These are phyloP conservation scores for Coelastrella sp. DNA, from an alignment of 139 green algal species.

Conservation along the genomic window DNA sequence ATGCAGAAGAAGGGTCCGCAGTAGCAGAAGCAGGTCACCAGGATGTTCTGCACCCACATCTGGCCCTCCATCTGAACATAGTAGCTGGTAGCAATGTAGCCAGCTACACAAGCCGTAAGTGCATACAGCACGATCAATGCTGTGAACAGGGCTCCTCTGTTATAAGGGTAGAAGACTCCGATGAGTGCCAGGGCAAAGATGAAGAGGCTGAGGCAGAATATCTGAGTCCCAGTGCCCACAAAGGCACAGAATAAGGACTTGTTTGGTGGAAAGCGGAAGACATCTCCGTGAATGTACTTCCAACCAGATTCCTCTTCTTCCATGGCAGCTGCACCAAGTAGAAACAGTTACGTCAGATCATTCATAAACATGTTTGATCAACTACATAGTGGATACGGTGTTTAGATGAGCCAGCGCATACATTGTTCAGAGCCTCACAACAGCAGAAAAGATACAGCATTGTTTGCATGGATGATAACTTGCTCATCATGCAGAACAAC, in stretches of 20 bases:
- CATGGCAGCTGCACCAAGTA: conserved; percentile 50
- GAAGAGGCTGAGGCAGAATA: conserved; percentile 79
- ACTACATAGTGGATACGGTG: too few species aligned
- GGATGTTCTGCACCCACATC: conserved; percentile 81
- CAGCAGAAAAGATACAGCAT: too few species aligned
- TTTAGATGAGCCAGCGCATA: too few species aligned
- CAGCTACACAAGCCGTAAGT: conserved; percentile 81
- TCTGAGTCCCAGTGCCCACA: conserved; percentile 82
- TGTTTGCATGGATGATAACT: too few species aligned
- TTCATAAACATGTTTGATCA: background rate
- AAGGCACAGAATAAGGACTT: conserved; percentile 87
- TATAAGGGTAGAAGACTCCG: conserved; percentile 95
- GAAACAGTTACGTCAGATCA: background rate
- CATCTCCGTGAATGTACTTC: conserved; percentile 95
- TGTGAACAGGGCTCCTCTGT: conserved; percentile 83
- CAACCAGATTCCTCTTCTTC: conserved; percentile 83
- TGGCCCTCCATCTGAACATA: conserved; percentile 45
- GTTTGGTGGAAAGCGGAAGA: conserved; percentile 89
- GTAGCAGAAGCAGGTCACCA: conserved; percentile 82
- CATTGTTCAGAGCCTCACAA: too few species aligned
- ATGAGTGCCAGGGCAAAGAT: conserved; percentile 90
- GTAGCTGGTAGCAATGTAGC: conserved; percentile 51
- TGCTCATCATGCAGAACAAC: too few species aligned
- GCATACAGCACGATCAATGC: conserved; percentile 92
- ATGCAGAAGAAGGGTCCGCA: conserved; percentile 80